These are phyloP conservation scores for Aspergillus unguis DNA, from an alignment of 2,329 filamentous ascomycete species.

Conservation along the genomic window DNA sequence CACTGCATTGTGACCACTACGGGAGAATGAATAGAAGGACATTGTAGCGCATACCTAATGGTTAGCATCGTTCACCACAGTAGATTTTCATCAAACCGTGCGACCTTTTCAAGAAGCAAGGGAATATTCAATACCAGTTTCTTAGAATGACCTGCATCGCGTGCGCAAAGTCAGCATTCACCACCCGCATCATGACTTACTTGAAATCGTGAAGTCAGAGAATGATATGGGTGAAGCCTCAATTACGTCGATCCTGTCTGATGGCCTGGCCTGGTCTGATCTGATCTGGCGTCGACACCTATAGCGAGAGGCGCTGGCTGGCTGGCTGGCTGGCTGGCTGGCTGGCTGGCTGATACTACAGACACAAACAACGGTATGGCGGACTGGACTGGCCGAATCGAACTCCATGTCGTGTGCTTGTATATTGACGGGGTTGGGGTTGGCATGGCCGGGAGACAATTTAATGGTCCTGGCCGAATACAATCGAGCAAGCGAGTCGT, in stretches of 20 bases:
- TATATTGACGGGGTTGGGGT: constrained; percentile 10
- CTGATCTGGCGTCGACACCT: neutral
- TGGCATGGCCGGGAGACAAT: constrained; percentile 13
- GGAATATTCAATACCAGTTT: no score
- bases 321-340: constrained; percentile 1
- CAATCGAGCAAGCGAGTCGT: constrained; percentile 44
- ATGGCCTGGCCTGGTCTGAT: no score
- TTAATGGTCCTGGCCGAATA: constrained; percentile 32
- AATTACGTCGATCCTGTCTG: constrained; percentile 10
- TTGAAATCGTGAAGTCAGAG: neutral
- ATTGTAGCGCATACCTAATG: neutral
- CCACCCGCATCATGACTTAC: constrained; percentile 2
- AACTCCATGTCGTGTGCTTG: constrained; percentile 17
- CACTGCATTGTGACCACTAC: no score
- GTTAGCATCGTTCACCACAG: neutral
- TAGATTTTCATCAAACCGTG: no score
- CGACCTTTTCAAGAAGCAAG: no score
- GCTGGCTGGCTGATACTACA: constrained; percentile 22
- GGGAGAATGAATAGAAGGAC: no score
- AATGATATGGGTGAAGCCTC: neutral
- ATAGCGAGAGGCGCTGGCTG: constrained; percentile 3
- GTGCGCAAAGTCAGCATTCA: neutral
- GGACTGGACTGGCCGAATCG: constrained; percentile 18
- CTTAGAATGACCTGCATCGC: no score
- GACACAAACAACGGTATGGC: constrained; percentile 20